Conservation (phyloP, 2,329 filamentous ascomycete species). For the Sclerotinia trifoliorum region DNA sequence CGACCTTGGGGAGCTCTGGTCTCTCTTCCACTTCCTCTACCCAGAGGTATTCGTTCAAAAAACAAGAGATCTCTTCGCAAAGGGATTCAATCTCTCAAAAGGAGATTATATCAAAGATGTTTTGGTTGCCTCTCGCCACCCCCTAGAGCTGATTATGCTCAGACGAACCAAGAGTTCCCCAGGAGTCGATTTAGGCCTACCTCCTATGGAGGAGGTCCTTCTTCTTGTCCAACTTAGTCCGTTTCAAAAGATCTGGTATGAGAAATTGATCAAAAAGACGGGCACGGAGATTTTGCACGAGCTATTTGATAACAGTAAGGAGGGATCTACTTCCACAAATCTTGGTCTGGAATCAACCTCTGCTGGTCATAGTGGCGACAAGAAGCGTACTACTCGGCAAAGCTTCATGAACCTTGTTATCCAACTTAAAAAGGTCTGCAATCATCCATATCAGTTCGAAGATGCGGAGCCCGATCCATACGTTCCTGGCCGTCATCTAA, state of each 20-base stretch:
- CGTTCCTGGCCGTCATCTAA: slow-evolving; percentile 70
- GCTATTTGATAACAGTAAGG: slow-evolving; percentile 49
- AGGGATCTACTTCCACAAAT: slow-evolving; percentile 40
- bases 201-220: slow-evolving; percentile 56
- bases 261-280: slow-evolving; percentile 53
- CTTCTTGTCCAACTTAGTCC: slow-evolving; percentile 58
- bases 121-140: slow-evolving; percentile 50
- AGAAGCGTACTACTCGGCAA: slow-evolving; percentile 44
- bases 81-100: slow-evolving; percentile 55
- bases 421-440: slow-evolving; percentile 90
- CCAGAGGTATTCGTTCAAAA: slow-evolving; percentile 55
- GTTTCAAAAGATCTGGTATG: slow-evolving; percentile 59
- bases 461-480: slow-evolving; percentile 54
- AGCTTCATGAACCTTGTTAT: slow-evolving; percentile 87
- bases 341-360: slow-evolving; percentile 38
- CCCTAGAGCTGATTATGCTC: slow-evolving; percentile 59
- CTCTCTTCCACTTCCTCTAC: slow-evolving; percentile 56
- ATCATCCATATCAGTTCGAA: slow-evolving; percentile 67
- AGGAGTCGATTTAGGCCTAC: slow-evolving; percentile 54
- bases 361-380: slow-evolving; percentile 32
- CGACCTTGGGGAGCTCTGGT: slow-evolving; percentile 57
- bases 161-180: slow-evolving; percentile 56
- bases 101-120: slow-evolving; percentile 54
- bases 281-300: slow-evolving; percentile 52
- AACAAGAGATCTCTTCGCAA: slow-evolving; percentile 51